Percentiles rank a stretch among this genome's conserved stretches.
These are phyloP conservation scores for Chlorella sp. DNA, from an alignment of 139 green algal species.

Conservation along the genomic window DNA sequence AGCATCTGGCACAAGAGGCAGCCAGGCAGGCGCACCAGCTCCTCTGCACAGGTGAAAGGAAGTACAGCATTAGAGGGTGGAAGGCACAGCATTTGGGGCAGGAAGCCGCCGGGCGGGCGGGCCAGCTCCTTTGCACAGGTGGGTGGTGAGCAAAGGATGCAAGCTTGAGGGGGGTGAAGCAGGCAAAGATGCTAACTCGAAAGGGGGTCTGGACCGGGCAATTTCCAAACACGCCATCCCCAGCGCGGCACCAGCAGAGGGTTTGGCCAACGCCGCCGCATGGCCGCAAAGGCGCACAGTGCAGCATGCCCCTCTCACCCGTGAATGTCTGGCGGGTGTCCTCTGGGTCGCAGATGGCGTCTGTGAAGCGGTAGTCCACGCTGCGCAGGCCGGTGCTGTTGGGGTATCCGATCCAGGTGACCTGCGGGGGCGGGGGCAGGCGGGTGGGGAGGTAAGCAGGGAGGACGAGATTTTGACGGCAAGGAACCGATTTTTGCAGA, in stretches of 20 bases:
- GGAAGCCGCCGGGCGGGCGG: conserved; percentile 90
- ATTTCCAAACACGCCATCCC: no score
- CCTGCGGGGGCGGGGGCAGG: conserved; percentile 47
- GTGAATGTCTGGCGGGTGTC: conserved; percentile 71
- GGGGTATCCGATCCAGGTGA: conserved; percentile 99
- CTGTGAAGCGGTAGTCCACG: conserved; percentile 94
- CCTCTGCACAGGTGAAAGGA: conserved; percentile 67
- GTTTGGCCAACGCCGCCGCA: no score
- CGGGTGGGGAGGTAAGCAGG: neutral
- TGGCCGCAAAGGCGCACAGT: no score
- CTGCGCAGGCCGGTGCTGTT: conserved; percentile 91
- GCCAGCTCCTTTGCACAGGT: conserved; percentile 91
- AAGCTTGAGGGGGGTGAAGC: no score
- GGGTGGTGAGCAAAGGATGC: no score
- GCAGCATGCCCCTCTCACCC: neutral
- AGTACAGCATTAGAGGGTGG: no score
- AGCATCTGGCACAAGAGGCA: conserved; percentile 99
- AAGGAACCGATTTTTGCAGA: no score
- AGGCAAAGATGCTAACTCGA: no score
- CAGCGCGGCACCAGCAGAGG: no score
- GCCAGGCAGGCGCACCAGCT: conserved; percentile 85
- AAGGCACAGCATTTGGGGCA: no score
- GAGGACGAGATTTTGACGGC: neutral
- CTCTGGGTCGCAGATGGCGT: conserved; percentile 77
- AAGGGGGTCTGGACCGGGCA: no score